phyloP scores from a whole-genome alignment of 2,329 filamentous ascomycete species.

The Harringtonia aguacate region DNA sequence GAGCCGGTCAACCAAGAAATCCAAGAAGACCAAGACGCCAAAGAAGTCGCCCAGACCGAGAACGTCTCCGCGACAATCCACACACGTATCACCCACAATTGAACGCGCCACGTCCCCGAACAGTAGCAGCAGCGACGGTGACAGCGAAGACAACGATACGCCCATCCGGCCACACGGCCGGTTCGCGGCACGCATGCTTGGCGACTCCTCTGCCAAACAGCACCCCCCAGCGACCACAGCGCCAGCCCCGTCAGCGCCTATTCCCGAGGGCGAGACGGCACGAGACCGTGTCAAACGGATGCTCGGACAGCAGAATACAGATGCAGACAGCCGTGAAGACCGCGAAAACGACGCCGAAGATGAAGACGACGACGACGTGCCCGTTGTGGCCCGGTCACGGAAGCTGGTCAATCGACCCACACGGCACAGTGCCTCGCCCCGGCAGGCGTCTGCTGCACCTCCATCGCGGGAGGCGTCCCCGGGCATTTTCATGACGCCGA shows the following conservation, averaged over 20 bases:
- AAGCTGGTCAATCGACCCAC: constrained; percentile 15
- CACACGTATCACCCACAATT: not conserved
- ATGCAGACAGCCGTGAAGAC: constrained; percentile 2
- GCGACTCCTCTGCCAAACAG: not conserved
- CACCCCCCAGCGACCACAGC: constrained; percentile 4
- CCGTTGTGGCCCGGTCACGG: constrained; percentile 27
- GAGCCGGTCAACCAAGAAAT: not conserved
- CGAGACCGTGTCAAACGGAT: constrained; percentile 32
- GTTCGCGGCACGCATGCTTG: constrained; percentile 54
- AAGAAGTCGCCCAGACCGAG: not conserved
- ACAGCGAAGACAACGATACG: constrained; percentile 24
- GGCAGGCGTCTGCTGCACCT: not conserved
- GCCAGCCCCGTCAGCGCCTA: constrained; percentile 13
- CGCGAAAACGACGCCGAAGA: constrained; percentile 12
- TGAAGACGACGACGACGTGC: constrained; percentile 22
- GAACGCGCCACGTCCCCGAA: constrained; percentile 3
- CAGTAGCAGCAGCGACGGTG: constrained; percentile 2
- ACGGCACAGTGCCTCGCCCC: constrained; percentile 10
- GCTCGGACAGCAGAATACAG: constrained; percentile 20
- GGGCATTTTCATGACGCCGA: constrained; percentile 10
- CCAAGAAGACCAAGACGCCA: not conserved
- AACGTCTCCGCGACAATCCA: not conserved
- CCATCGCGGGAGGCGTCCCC: constrained; percentile 10
- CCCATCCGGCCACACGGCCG: constrained; percentile 46
- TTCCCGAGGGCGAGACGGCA: constrained; percentile 19